Evolutionary conservation across 306 rosid species (phyloP).

Genomic region (Pueraria montana): DNA sequence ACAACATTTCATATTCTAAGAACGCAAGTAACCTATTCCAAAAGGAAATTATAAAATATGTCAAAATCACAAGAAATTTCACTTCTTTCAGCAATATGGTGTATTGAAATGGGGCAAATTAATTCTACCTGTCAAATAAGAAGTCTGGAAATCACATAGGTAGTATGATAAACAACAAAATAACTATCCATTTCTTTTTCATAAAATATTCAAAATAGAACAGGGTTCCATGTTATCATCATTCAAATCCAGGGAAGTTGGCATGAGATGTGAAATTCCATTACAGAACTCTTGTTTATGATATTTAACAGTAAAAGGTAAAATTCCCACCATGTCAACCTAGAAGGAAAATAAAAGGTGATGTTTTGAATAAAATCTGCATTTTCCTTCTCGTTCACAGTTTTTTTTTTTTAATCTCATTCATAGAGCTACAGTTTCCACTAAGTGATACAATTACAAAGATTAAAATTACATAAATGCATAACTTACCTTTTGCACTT

Average conservation of each 20-base stretch:
- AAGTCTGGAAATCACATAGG: constrained; percentile 33
- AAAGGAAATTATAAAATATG: constrained; percentile 29
- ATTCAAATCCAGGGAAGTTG: constrained; percentile 29
- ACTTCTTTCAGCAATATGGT: constrained; percentile 21
- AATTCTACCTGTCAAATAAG: constrained; percentile 10
- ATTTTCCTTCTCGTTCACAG: constrained; percentile 36
- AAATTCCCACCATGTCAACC: not conserved
- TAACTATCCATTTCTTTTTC: not conserved
- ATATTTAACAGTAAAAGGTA: constrained; percentile 29
- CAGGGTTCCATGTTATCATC: constrained; percentile 20
- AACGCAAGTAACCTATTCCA: constrained; percentile 14
- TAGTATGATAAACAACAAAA: constrained; percentile 30
- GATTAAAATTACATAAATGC: constrained; percentile 24
- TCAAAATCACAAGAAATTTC: constrained; percentile 22
- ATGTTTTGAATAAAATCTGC: constrained; percentile 33
- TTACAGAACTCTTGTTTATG: not conserved
- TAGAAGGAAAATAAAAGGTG: not conserved
- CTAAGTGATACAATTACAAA: constrained; percentile 31
- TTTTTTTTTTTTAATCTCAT: not conserved
- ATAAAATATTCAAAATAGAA: constrained; percentile 12
- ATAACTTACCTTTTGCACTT: constrained; percentile 84
- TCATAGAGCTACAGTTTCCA: constrained; percentile 26
- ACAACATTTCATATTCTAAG: constrained; percentile 28
- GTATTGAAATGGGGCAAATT: not conserved
- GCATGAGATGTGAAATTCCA: constrained; percentile 24